A percentile compares a stretch with the other conserved stretches of the same genome.
Evolutionary conservation across 1,284 basidiomycete genomes (phyloP).

Genomic region (Pseudozyma pruni): DNA sequence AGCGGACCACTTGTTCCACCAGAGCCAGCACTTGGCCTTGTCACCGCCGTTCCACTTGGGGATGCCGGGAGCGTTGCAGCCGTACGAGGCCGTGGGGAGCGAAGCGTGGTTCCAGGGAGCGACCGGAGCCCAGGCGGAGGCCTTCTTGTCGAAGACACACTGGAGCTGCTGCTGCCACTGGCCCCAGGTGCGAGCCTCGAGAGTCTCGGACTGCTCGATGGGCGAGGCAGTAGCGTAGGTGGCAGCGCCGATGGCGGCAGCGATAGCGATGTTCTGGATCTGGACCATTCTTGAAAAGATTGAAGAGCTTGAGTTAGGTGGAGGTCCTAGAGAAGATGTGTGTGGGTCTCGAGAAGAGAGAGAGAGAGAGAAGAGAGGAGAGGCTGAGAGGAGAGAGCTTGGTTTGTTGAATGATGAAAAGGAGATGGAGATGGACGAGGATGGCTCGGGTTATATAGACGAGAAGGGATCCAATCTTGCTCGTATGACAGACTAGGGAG

Average conservation of each 20-base stretch:
- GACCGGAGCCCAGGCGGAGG: constrained; percentile 2
- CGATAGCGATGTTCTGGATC: constrained; percentile 14
- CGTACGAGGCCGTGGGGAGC: constrained; percentile 13
- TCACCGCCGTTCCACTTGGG: constrained; percentile 42
- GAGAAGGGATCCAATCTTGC: too few relatives aligned
- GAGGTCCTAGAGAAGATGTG: background rate
- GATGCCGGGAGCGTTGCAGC: constrained; percentile 5
- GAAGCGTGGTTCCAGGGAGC: constrained; percentile 32
- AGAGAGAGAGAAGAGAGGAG: constrained; percentile 1
- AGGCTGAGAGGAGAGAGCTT: background rate
- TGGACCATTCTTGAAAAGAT: constrained; percentile 14
- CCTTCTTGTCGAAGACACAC: constrained; percentile 10
- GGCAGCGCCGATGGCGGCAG: constrained; percentile 21
- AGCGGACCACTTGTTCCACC: constrained; percentile 2
- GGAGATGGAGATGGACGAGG: constrained; percentile 1
- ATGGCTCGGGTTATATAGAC: background rate
- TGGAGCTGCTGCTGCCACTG: background rate
- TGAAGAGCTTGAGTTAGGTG: background rate
- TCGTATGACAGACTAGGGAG: too few relatives aligned
- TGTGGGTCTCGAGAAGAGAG: constrained; percentile 2
- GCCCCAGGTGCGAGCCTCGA: constrained; percentile 13
- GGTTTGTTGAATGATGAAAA: constrained; percentile 2
- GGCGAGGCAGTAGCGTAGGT: constrained; percentile 21
- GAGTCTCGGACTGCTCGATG: constrained; percentile 6
- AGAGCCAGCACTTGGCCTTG: constrained; percentile 9